A percentile compares a stretch with the other conserved stretches of the same genome.
These are phyloP conservation scores for Scutellaria minor DNA, from an alignment of 257 asterid species.

Conservation along the genomic window DNA sequence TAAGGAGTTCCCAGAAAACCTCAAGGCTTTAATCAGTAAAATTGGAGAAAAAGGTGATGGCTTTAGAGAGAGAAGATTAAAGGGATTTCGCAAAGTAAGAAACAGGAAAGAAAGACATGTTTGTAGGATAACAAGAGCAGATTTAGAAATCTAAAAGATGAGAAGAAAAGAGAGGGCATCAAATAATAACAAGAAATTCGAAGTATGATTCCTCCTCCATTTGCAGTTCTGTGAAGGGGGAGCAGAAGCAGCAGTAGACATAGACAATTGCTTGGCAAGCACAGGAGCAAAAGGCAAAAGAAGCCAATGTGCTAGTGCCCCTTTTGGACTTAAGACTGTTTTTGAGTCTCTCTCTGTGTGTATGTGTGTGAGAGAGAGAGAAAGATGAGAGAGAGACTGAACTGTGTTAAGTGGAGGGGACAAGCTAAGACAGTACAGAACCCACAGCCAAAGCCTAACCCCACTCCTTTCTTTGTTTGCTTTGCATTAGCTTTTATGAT, in stretches of 20 bases:
- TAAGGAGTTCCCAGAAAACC: conserved; percentile 40
- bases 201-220: conserved; percentile 90
- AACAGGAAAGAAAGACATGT: conserved; percentile 36
- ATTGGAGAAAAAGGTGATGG: conserved; percentile 49
- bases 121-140: conserved; percentile 21
- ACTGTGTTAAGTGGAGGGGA: conserved; percentile 94
- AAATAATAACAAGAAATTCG: conserved; percentile 80
- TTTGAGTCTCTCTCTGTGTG: background rate
- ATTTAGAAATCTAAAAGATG: conserved; percentile 30
- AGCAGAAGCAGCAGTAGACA: conserved; percentile 79
- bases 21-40: conserved; percentile 37
- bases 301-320: conserved; percentile 67
- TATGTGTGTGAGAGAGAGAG: conserved; percentile 39
- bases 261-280: conserved; percentile 76
- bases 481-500: conserved; percentile 54
- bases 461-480: conserved; percentile 48
- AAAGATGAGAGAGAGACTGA: conserved; percentile 40
- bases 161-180: conserved; percentile 51
- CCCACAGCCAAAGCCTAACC: conserved; percentile 69
- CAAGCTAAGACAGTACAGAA: conserved; percentile 94
- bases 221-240: conserved; percentile 72
- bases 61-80: conserved; percentile 57
- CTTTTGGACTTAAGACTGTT: conserved; percentile 62
- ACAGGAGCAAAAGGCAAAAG: conserved; percentile 75
- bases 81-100: conserved; percentile 39